These are phyloP conservation scores for Eremothecium sinecaudum DNA, from an alignment of 1,139 yeast species.

Conservation along the genomic window DNA sequence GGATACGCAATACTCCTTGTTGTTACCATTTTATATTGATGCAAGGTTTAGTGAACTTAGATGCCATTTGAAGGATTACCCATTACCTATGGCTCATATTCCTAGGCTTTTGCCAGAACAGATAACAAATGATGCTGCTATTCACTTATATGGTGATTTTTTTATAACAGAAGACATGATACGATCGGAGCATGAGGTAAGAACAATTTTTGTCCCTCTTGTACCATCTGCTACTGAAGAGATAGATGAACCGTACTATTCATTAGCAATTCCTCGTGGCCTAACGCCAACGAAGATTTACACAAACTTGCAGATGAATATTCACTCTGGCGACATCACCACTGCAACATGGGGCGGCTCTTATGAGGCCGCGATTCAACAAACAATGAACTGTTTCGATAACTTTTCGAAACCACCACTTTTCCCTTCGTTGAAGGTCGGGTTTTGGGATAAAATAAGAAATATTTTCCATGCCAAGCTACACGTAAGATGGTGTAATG, in stretches of 20 bases:
- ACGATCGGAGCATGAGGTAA: constrained; percentile 39
- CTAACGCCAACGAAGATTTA: constrained; percentile 67
- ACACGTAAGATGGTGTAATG: constrained; percentile 40
- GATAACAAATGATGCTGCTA: constrained; percentile 24
- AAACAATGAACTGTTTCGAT: constrained; percentile 69
- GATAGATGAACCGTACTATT: constrained; percentile 41
- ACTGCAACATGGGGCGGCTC: constrained; percentile 81
- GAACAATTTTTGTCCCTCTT: constrained; percentile 56
- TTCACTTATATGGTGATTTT: constrained; percentile 41
- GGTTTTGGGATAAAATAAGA: constrained; percentile 71
- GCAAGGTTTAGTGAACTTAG: constrained; percentile 45
- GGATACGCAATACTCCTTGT: constrained; percentile 56
- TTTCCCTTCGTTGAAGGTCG: constrained; percentile 77
- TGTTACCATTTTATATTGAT: constrained; percentile 49
- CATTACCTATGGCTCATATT: constrained; percentile 41
- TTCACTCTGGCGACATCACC: constrained; percentile 51
- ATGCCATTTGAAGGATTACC: constrained; percentile 59
- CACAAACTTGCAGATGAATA: constrained; percentile 48
- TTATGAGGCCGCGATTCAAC: constrained; percentile 76
- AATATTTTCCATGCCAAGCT: constrained; percentile 50
- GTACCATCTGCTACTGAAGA: constrained; percentile 36
- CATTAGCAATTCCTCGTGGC: constrained; percentile 64
- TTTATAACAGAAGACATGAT: constrained; percentile 47
- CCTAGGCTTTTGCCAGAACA: constrained; percentile 35
- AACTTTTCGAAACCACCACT: constrained; percentile 74